These are phyloP conservation scores for Pichia sp. DNA, from an alignment of 1,139 yeast species.

Conservation along the genomic window DNA sequence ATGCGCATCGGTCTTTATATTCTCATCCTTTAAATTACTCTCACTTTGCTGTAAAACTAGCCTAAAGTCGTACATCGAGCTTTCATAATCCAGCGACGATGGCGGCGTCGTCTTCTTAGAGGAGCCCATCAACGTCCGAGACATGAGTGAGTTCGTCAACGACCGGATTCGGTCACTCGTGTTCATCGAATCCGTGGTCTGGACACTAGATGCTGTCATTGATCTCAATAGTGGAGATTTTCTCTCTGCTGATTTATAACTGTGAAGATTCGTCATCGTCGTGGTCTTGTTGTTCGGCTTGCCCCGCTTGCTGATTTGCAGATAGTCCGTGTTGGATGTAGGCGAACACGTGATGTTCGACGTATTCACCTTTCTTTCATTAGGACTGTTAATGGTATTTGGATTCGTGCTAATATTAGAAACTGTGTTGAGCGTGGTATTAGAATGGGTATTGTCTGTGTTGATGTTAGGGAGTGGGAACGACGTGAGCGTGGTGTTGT, in stretches of 20 bases:
- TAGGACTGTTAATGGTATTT: conserved; percentile 24
- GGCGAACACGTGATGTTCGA: not conserved
- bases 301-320: not conserved
- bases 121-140: conserved; percentile 3
- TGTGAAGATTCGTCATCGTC: not conserved
- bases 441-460: no score
- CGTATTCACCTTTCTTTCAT: not conserved
- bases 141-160: conserved; percentile 7
- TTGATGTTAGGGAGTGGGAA: conserved; percentile 62
- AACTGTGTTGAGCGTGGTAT: no score
- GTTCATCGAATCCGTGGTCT: conserved; percentile 23
- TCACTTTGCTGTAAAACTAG: conserved; percentile 14
- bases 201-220: conserved; percentile 31
- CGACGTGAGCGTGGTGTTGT: conserved; percentile 60
- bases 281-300: not conserved
- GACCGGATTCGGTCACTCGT: conserved; percentile 1
- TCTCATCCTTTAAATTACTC: conserved; percentile 3
- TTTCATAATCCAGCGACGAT: conserved; percentile 15
- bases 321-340: not conserved
- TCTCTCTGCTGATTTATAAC: not conserved
- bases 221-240: conserved; percentile 21
- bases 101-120: conserved; percentile 13
- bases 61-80: conserved; percentile 14
- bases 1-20: not conserved
- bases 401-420: no score